Evolutionary conservation across 139 green algal species (phyloP).

Genomic region (Chlorella ohadii): DNA sequence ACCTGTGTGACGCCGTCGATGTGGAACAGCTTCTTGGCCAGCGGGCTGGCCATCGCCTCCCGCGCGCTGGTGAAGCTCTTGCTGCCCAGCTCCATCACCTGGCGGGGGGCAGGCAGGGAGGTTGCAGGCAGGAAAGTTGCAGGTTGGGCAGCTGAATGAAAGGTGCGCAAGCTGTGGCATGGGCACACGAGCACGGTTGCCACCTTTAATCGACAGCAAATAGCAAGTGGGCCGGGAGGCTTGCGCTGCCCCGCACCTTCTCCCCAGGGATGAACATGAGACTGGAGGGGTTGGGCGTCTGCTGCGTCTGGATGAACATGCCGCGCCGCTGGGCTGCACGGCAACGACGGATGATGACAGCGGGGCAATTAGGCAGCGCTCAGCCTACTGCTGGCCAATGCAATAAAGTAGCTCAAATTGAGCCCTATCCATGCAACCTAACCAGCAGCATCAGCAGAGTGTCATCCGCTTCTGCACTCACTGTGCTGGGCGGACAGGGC

Average conservation of each 20-base stretch:
- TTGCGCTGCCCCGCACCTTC: constrained; percentile 56
- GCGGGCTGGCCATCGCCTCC: constrained; percentile 85
- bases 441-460: too few relatives aligned
- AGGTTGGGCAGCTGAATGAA: too few relatives aligned
- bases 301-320: constrained; percentile 98
- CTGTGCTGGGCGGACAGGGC: background rate
- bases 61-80: constrained; percentile 84
- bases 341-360: too few relatives aligned
- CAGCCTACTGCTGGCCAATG: background rate
- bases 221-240: too few relatives aligned
- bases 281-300: constrained; percentile 93
- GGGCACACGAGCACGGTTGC: too few relatives aligned
- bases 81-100: constrained; percentile 27
- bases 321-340: constrained; percentile 46
- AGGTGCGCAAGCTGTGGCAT: too few relatives aligned
- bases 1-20: constrained; percentile 89
- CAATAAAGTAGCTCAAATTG: too few relatives aligned
- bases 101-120: background rate
- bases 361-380: too few relatives aligned
- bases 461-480: too few relatives aligned
- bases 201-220: too few relatives aligned
- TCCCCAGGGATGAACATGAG: constrained; percentile 98
- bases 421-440: too few relatives aligned
- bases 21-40: constrained; percentile 90
- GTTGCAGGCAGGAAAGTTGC: too few relatives aligned